Evolutionary conservation across 2,329 filamentous ascomycete species (phyloP), one percentile per base, ranked within the genome.

Genomic region (Emydomyces testavorans): DNA sequence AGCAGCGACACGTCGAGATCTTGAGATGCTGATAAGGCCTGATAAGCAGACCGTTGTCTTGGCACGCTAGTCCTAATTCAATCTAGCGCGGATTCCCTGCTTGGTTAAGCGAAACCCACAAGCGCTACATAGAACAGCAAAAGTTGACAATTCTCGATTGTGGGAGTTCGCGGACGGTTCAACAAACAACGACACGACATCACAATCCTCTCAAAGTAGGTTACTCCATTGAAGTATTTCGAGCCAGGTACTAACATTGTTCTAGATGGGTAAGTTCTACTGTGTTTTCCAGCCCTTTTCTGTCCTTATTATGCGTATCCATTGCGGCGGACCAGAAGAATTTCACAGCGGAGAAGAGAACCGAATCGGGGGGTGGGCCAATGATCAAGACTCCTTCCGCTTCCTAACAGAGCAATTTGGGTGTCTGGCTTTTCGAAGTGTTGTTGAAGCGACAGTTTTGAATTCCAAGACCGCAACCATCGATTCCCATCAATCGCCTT

Each of bases 181-280:
- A 43, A 43, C 46, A 42, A 42, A 37, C 37, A 51, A 50, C 52
- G 42, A 50, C 46, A 51, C 54, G 58, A 59, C 64, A 62, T 60
- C 61, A 62, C 56, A 47, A 65, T 56, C 58, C 58, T 59, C 53
- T 69, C 69, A 77, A 71, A 71, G 74, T 77, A 65, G 70, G 57
- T 54, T 59, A 44, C 52, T 50, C 49, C 53, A 43, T 49, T 50
- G 50, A 50, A 50, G 49, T 18, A 36, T 42, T 32, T 53, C 48
- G 49, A 54, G 43, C 54, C 57, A 55, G 62, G 58, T 57, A 48
- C 54, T 47, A 41, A 55, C 51, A 34, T 43, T 37, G 20, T 40
- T 49, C 50, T 52, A 80, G 77, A 80, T 80, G 77, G 77, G 77
- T 80, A 74, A 78, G 77, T 74, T 63, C 51, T 54, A 54, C 54